Conservation (phyloP, 495 filamentous ascomycete genomes). For the Tuber indicum region DNA sequence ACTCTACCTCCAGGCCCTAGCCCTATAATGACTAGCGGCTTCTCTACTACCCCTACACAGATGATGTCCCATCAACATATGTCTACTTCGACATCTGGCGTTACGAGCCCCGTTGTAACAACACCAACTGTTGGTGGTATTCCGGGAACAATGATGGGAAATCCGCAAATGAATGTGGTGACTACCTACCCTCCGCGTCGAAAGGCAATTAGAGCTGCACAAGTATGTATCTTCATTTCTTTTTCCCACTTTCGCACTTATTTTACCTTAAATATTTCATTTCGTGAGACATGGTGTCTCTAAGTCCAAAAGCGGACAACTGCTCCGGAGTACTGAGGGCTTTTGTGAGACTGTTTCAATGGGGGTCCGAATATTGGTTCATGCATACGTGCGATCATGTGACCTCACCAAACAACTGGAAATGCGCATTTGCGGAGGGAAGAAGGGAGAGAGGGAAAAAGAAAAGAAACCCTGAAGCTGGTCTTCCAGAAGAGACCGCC, state of each 20-base stretch:
- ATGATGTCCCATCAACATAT: conserved; percentile 33
- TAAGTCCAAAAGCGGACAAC: background rate
- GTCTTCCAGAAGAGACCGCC: background rate
- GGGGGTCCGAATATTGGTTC: background rate
- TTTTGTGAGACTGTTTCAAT: conserved; percentile 1
- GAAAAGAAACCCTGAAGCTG: background rate
- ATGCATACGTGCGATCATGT: background rate
- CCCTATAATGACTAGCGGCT: conserved; percentile 33
- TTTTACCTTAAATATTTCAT: conserved; percentile 6
- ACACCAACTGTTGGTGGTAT: conserved; percentile 23
- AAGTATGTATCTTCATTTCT: conserved; percentile 29
- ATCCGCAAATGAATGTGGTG: conserved; percentile 35
- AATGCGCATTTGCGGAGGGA: background rate
- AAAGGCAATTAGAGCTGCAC: conserved; percentile 42
- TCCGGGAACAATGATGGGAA: conserved; percentile 30
- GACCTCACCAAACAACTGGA: background rate
- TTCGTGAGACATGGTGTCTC: background rate
- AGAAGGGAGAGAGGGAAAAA: background rate
- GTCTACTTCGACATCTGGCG: conserved; percentile 22
- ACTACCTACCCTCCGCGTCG: conserved; percentile 42
- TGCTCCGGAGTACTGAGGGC: background rate
- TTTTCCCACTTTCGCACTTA: background rate
- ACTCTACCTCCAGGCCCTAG: conserved; percentile 32
- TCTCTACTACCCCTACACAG: conserved; percentile 21
- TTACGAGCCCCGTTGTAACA: conserved; percentile 27